Conservation (phyloP, 768 basidiomycete species). For the Crepidotus variabilis region DNA sequence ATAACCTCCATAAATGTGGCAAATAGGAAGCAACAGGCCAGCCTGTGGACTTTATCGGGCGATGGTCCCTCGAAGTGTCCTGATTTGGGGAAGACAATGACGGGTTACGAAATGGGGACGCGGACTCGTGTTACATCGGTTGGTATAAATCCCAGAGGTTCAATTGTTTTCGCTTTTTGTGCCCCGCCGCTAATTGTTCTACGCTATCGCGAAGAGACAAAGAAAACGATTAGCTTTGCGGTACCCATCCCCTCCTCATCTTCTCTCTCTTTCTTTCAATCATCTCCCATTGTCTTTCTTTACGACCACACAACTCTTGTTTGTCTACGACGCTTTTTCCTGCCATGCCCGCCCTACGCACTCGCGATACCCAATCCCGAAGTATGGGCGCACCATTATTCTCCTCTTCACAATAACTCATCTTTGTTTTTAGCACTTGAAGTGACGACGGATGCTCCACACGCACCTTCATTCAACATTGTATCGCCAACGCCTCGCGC, state of each 20-base stretch:
- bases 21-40: conserved; percentile 28
- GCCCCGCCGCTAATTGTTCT: conserved; percentile 69
- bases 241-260: conserved; percentile 40
- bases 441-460: conserved; percentile 64
- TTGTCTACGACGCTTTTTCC: conserved; percentile 28
- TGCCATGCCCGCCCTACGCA: conserved; percentile 78
- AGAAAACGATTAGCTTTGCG: conserved; percentile 35
- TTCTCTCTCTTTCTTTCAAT: conserved; percentile 27
- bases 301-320: conserved; percentile 19
- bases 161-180: conserved; percentile 58
- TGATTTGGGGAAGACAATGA: conserved; percentile 30
- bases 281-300: conserved; percentile 22
- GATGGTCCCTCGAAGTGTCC: conserved; percentile 26
- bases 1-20: conserved; percentile 34
- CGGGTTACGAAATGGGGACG: conserved; percentile 31
- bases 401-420: conserved; percentile 4
- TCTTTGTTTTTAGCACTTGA: conserved; percentile 54
- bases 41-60: conserved; percentile 33
- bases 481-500: conserved; percentile 70
- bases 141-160: conserved; percentile 48
- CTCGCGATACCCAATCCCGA: conserved; percentile 65
- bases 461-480: conserved; percentile 53
- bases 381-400: conserved; percentile 27
- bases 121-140: conserved; percentile 28
- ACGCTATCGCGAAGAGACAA: conserved; percentile 49